phyloP scores from a whole-genome alignment of 371 early-diverging fungal genomes.

The Mycotypha africana region DNA sequence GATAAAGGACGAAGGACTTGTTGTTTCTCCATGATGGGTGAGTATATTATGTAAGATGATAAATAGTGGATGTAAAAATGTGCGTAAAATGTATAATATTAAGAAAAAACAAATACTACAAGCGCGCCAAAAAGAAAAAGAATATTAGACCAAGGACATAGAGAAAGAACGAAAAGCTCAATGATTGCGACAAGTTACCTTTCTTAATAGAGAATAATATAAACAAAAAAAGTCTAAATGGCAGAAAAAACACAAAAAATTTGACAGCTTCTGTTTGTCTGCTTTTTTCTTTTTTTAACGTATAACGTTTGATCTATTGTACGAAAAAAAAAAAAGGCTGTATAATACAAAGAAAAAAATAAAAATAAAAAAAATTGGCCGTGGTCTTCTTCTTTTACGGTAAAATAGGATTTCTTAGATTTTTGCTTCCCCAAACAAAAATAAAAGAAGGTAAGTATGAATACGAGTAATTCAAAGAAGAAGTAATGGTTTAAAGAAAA shows the following conservation, averaged over 20 bases:
- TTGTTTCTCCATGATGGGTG: constrained; percentile 18
- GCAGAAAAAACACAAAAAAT: too few relatives aligned
- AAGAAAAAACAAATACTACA: constrained; percentile 1
- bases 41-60: constrained; percentile 3
- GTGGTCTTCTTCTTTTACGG: constrained; percentile 3
- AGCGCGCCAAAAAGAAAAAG: too few relatives aligned
- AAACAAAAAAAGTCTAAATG: too few relatives aligned
- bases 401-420: constrained; percentile 1
- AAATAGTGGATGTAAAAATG: constrained; percentile 1
- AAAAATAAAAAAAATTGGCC: constrained; percentile 4
- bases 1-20: constrained; percentile 72
- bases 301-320: background rate
- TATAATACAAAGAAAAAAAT: constrained; percentile 9
- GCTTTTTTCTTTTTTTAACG: background rate
- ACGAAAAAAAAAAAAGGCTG: constrained; percentile 3
- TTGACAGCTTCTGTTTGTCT: too few relatives aligned
- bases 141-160: too few relatives aligned
- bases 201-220: too few relatives aligned
- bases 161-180: too few relatives aligned
- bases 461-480: constrained; percentile 4
- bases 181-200: too few relatives aligned
- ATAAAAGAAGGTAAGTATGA: constrained; percentile 4
- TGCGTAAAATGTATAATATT: background rate
- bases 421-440: constrained; percentile 19
- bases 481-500: constrained; percentile 1